Conservation (phyloP, 2,329 filamentous ascomycete genomes). For the Leptodontidium sp. region DNA sequence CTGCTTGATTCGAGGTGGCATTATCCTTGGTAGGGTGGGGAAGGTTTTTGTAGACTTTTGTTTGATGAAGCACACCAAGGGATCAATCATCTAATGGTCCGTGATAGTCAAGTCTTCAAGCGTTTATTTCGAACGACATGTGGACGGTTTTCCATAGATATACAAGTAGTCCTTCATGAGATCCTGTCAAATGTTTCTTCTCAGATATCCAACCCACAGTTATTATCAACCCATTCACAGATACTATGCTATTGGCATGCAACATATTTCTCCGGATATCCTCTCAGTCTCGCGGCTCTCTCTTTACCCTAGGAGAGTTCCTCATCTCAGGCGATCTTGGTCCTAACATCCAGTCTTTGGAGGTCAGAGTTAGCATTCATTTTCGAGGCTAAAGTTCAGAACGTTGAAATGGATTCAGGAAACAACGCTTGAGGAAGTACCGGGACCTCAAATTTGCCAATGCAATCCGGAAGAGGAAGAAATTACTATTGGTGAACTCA, state of each 20-base stretch:
- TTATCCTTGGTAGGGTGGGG: too few relatives aligned
- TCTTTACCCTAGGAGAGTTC: conserved; percentile 31
- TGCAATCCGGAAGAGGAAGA: not conserved
- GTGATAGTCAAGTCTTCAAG: not conserved
- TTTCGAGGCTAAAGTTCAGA: not conserved
- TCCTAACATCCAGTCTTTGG: conserved; percentile 90
- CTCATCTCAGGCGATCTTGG: conserved; percentile 51
- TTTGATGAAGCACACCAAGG: not conserved
- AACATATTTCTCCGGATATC: not conserved
- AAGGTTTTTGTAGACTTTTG: not conserved
- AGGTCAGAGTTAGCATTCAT: not conserved
- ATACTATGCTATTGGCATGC: not conserved
- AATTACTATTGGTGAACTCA: not conserved
- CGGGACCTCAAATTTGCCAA: not conserved
- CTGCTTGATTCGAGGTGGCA: not conserved
- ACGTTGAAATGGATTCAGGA: not conserved
- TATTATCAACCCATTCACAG: not conserved
- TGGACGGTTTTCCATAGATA: not conserved
- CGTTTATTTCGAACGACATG: not conserved
- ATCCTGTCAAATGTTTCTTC: not conserved
- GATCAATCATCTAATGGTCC: not conserved
- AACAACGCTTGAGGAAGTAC: not conserved
- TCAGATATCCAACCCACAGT: conserved; percentile 11
- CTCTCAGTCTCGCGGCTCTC: conserved; percentile 32
- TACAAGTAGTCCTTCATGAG: conserved; percentile 9